phyloP scores from a whole-genome alignment of 148 eudicot species.

The Drosera capensis region DNA sequence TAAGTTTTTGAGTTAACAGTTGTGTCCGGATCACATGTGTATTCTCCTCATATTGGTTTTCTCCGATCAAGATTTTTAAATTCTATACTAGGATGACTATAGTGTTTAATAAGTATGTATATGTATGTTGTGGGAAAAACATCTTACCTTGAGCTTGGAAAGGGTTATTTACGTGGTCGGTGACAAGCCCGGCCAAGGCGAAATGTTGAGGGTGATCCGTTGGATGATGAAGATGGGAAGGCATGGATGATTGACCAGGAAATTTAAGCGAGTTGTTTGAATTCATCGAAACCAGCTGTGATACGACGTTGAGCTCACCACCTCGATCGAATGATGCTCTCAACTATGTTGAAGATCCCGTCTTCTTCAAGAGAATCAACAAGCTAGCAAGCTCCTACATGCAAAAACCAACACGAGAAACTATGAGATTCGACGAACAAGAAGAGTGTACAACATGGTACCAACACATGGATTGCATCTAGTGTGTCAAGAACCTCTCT shows the following conservation, averaged over 20 bases:
- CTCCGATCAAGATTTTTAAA: too few relatives aligned
- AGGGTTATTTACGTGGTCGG: constrained; percentile 46
- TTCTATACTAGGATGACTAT: too few relatives aligned
- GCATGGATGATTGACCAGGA: constrained; percentile 60
- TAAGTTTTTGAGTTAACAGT: too few relatives aligned
- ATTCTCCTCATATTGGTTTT: neutral
- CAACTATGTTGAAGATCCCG: neutral
- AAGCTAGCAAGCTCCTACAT: constrained; percentile 4
- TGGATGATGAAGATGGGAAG: constrained; percentile 24
- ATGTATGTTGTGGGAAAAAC: too few relatives aligned
- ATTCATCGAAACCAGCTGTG: constrained; percentile 36
- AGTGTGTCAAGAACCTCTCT: too few relatives aligned
- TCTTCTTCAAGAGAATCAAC: constrained; percentile 2
- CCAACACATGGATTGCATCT: too few relatives aligned
- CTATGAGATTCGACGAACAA: too few relatives aligned
- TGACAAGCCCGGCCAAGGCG: constrained; percentile 65
- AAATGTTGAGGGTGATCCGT: constrained; percentile 53
- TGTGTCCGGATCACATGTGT: neutral
- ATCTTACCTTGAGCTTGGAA: constrained; percentile 59
- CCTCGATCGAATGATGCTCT: neutral
- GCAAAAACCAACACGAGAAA: too few relatives aligned
- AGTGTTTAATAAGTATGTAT: too few relatives aligned
- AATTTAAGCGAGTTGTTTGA: constrained; percentile 92
- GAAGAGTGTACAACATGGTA: too few relatives aligned
- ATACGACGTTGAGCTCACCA: neutral